Base-by-base conservation (phyloP, 2,329 filamentous ascomycete species). In the Cercospora beticola region DNA sequence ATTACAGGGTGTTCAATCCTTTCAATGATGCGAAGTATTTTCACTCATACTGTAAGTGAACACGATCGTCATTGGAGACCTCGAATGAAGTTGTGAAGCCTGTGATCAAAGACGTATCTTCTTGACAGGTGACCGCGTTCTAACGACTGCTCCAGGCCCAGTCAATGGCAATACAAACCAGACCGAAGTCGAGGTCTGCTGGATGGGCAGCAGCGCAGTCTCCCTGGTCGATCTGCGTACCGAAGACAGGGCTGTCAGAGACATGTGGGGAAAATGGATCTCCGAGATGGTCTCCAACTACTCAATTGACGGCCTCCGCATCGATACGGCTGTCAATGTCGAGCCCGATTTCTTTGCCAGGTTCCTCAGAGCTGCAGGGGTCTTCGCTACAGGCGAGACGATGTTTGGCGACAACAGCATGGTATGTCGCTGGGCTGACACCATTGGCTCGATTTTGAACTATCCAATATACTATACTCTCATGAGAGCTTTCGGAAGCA, bases 11-110 rank as follows among this genome's bases (percentile, higher is more conserved):
- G 16, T 84, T 85, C 56, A 78, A 82, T 23, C 84, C 86, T 7
- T 87, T 89, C 73, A 84, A 89, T 76, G 79, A 85, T 30, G 68
- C 82, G 18, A 83, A 82, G 26, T 88, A 88, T 73, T 92, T 87
- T 78, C 88, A 92, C 75, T 56, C 83, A 1, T 86, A 84, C 74
- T 91, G 89, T 78, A 23, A 52, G 46, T 26, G 36, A n/a, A n/a
- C 14, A n/a, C 46, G 2, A 52, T 14, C 46, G 46, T 5, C 46
- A 8, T 36, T 16, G 33, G 33, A 33, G 10, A 36, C 33, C 33
- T 36, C 14, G n/a, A 49, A 23, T 5, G n/a, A 49, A 8, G 18
- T 21, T 4, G 18, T 23, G 43, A 49, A 23, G 21, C 43, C n/a
- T 21, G n/a, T 49, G 43, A 36, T 16, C 33, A 36, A 16, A 16